Conservation (phyloP, 768 basidiomycete genomes). For the Phylloporus scabripes region DNA sequence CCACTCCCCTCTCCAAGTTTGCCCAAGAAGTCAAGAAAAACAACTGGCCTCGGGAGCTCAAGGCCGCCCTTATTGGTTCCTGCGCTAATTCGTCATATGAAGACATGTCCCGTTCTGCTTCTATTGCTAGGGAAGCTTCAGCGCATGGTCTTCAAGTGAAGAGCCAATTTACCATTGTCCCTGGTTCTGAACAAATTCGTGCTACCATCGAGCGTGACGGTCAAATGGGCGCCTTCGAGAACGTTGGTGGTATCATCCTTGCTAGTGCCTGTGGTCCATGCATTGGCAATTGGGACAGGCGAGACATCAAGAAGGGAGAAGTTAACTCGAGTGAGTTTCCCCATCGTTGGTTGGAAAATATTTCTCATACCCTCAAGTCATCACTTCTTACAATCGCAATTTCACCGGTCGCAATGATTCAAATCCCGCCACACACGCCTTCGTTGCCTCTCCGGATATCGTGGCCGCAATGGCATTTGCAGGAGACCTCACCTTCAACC, state of each 20-base stretch:
- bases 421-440: constrained; percentile 97
- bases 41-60: constrained; percentile 94
- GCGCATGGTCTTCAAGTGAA: constrained; percentile 82
- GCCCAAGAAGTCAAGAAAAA: constrained; percentile 89
- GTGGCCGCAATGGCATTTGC: constrained; percentile 97
- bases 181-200: constrained; percentile 96
- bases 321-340: constrained; percentile 80
- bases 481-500: constrained; percentile 94
- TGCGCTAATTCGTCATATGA: constrained; percentile 99
- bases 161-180: constrained; percentile 97
- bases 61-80: constrained; percentile 96
- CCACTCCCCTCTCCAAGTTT: constrained; percentile 96
- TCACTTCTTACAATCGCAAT: constrained; percentile 99
- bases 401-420: constrained; percentile 99
- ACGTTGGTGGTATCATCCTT: constrained; percentile 85
- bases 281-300: constrained; percentile 98
- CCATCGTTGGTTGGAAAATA: neutral
- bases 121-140: constrained; percentile 85
- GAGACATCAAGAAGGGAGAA: constrained; percentile 95
- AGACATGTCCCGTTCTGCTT: constrained; percentile 97
- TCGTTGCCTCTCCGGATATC: constrained; percentile 89
- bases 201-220: constrained; percentile 98
- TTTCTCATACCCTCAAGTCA: constrained; percentile 47
- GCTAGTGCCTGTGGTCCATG: constrained; percentile 99
- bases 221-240: constrained; percentile 81